A percentile compares a stretch with the other conserved stretches of the same genome.
Evolutionary conservation across 305 asterid species (phyloP).

Genomic region (Fraxinus velutina): DNA sequence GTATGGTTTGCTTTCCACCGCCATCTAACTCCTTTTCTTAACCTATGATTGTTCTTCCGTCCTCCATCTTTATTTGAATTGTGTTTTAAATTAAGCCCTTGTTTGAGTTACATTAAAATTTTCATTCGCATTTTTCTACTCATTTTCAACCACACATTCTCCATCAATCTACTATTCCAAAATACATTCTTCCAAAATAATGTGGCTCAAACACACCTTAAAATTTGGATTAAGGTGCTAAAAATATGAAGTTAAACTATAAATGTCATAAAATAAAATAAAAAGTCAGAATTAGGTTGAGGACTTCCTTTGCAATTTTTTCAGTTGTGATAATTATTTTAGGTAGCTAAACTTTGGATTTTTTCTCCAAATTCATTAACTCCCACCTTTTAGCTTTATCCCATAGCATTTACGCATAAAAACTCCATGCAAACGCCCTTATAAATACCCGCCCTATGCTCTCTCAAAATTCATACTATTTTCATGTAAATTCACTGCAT

Average conservation of each 20-base stretch:
- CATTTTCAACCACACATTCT: too few species aligned
- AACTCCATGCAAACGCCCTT: conserved; percentile 5
- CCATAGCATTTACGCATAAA: not conserved
- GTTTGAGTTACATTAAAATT: too few species aligned
- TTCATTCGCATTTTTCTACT: too few species aligned
- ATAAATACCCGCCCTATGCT: not conserved
- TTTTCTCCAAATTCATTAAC: not conserved
- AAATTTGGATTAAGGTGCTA: not conserved
- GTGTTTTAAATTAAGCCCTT: not conserved
- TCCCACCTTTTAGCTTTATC: not conserved
- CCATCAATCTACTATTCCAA: too few species aligned
- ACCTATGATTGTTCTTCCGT: too few species aligned
- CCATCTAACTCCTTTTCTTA: too few species aligned
- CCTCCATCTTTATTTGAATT: not conserved
- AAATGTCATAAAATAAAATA: not conserved
- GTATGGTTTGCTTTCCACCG: too few species aligned
- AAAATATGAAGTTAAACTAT: not conserved
- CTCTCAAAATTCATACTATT: not conserved
- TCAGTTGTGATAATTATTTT: not conserved
- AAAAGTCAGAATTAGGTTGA: not conserved
- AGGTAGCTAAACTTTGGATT: not conserved
- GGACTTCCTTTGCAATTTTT: not conserved
- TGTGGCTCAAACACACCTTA: not conserved
- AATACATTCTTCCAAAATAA: too few species aligned
- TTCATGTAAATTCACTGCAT: not conserved